These are phyloP conservation scores for Heliamphora pulchella DNA, from an alignment of 179 eudicot species.

Conservation along the genomic window DNA sequence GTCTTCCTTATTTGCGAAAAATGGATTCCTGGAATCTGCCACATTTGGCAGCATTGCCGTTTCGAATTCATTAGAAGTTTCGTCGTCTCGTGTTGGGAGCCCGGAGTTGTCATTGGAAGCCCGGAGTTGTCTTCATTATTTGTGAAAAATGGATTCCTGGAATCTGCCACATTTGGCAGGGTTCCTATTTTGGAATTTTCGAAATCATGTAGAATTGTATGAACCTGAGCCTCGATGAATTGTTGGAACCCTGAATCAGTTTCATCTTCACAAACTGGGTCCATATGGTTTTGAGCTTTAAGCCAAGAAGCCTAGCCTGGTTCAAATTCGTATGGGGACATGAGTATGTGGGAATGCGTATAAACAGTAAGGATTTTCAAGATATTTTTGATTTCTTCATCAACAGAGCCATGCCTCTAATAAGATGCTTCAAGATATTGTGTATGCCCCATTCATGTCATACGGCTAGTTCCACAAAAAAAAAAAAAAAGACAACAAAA, in stretches of 20 bases:
- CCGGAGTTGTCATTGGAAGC: no score
- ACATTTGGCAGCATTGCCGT: neutral
- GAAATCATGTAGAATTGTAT: neutral
- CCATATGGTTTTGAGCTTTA: slow-evolving; percentile 7
- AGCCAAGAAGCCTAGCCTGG: neutral
- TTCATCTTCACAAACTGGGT: neutral
- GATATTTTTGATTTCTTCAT: neutral
- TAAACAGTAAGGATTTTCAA: neutral
- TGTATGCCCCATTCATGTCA: no score
- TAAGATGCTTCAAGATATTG: no score
- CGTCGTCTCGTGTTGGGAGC: no score
- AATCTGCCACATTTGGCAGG: neutral
- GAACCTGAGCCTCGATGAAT: slow-evolving; percentile 6
- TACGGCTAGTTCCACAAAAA: no score
- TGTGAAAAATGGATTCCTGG: neutral
- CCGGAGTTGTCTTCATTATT: no score
- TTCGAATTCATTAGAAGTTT: neutral
- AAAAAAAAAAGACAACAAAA: no score
- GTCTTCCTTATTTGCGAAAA: no score
- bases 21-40: neutral
- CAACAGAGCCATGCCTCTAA: no score
- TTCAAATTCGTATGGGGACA: neutral
- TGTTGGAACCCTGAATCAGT: slow-evolving; percentile 12
- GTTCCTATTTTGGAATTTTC: neutral
- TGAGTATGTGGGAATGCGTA: neutral